Conservation (phyloP, 805 yeast species). For the Candida quercuum region DNA sequence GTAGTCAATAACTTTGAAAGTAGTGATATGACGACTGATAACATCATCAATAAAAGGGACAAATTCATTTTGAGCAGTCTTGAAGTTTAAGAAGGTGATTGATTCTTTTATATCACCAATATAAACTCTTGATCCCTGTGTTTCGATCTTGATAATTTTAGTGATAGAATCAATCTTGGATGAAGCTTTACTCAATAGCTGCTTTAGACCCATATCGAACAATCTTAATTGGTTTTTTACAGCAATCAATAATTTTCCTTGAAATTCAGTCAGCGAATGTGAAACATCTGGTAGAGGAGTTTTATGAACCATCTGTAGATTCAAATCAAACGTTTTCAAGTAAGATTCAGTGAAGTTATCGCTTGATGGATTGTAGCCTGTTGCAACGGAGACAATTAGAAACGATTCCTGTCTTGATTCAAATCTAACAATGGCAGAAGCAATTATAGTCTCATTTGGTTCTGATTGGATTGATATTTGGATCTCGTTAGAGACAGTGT, state of each 20-base stretch:
- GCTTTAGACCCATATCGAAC: slow-evolving; percentile 75
- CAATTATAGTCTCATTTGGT: slow-evolving; percentile 8
- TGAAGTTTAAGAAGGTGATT: slow-evolving; percentile 49
- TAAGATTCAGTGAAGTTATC: slow-evolving; percentile 15
- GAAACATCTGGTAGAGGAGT: slow-evolving; percentile 50
- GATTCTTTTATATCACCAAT: slow-evolving; percentile 73
- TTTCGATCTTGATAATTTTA: slow-evolving; percentile 48
- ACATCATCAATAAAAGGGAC: slow-evolving; percentile 66
- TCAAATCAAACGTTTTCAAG: slow-evolving; percentile 28
- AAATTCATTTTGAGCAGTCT: slow-evolving; percentile 43
- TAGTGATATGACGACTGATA: slow-evolving; percentile 60
- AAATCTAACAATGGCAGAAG: slow-evolving; percentile 18
- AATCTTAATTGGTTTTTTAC: slow-evolving; percentile 46
- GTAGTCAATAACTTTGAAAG: slow-evolving; percentile 58
- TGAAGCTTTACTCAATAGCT: slow-evolving; percentile 64
- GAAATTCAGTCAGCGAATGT: slow-evolving; percentile 46
- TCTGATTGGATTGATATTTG: slow-evolving; percentile 5
- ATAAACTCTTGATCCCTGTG: slow-evolving; percentile 54
- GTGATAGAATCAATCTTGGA: slow-evolving; percentile 37
- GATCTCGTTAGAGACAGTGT: slow-evolving; percentile 8
- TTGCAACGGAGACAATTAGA: slow-evolving; percentile 41
- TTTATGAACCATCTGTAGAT: slow-evolving; percentile 48
- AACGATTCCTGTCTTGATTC: slow-evolving; percentile 23
- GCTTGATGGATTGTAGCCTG: slow-evolving; percentile 8
- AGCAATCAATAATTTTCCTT: slow-evolving; percentile 58